Evolutionary conservation across 1,139 yeast species (phyloP).

Genomic region (Waltiozyma sp.): DNA sequence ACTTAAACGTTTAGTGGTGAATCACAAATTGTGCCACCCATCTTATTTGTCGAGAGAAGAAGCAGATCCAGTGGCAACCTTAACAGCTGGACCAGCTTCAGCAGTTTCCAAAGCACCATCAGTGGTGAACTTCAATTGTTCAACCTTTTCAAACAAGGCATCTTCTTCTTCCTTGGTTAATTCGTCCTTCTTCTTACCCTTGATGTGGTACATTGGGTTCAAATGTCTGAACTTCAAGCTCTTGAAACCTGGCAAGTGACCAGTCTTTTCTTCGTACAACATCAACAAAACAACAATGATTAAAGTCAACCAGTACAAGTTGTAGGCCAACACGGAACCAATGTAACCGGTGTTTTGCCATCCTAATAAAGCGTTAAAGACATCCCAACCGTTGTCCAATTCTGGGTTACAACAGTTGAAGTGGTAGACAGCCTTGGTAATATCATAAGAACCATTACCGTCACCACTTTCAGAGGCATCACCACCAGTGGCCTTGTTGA

Average conservation of each 20-base stretch:
- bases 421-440: constrained; percentile 73
- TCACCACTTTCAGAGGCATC: constrained; percentile 84
- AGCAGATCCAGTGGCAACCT: background rate
- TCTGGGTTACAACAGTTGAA: constrained; percentile 92
- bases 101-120: constrained; percentile 12
- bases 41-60: no score
- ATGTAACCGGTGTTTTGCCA: constrained; percentile 92
- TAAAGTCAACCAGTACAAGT: constrained; percentile 67
- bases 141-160: constrained; percentile 38
- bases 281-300: constrained; percentile 45
- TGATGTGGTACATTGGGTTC: constrained; percentile 65
- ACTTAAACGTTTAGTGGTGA: no score
- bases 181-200: constrained; percentile 55
- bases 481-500: constrained; percentile 61
- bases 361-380: constrained; percentile 76
- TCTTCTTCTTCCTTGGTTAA: constrained; percentile 41
- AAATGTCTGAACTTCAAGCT: constrained; percentile 40
- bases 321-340: constrained; percentile 77
- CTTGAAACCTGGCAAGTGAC: constrained; percentile 52
- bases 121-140: constrained; percentile 24
- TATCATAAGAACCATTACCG: constrained; percentile 88
- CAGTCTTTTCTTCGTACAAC: constrained; percentile 60
- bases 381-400: constrained; percentile 85
- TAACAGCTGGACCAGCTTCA: background rate
- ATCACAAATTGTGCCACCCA: no score